Base-by-base conservation (phyloP, 2,329 filamentous ascomycete species). In the Diaporthe caulivora region DNA sequence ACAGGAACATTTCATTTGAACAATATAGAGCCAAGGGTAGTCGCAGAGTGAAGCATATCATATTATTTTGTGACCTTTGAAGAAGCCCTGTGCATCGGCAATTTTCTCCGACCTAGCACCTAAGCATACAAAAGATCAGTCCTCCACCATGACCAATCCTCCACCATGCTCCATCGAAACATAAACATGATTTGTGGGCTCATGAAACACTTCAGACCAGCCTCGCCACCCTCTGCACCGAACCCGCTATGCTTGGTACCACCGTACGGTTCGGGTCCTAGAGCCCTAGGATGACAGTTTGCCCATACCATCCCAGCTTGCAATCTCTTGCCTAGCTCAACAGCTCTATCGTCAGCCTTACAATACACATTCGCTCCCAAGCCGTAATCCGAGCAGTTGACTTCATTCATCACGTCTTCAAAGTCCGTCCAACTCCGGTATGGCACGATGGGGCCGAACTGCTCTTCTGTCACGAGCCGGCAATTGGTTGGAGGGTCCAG, bases 151-250 rank as follows among this genome's bases (percentile, higher is more conserved):
- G n/a, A n/a, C n/a, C 8, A 44, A 29, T 62, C 57, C 24, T 62
- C 44, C 15, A 62, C 57, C 57, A 44, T 62, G 11, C 57, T 62
- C 57, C 37, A 62, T 44, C 57, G 37, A 29, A 62, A 62, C 9
- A 8, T 44, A 10, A 62, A 62, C 57, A 62, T 62, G 15, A 40
- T 62, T 29, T 62, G 57, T 17, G 57, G 57, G 17, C 44, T 62
- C 57, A 62, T 62, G 37, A 62, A 62, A 44, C 57, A 62, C 37
- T 62, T 62, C 37, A 62, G n/a, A 21, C 57, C 57, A 44, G 57
- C 57, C 31, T 62, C 57, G 24, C 57, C 57, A 10, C 57, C 57
- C 57, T 62, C 57, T 1, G 57, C 57, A 29, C 57, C 57, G 13
- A 62, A 62, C 1, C 57, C 57, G 21, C 57, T 62, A 7, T 62